Conservation (phyloP, 441 rosid species). For the Gossypium gossypioides region DNA sequence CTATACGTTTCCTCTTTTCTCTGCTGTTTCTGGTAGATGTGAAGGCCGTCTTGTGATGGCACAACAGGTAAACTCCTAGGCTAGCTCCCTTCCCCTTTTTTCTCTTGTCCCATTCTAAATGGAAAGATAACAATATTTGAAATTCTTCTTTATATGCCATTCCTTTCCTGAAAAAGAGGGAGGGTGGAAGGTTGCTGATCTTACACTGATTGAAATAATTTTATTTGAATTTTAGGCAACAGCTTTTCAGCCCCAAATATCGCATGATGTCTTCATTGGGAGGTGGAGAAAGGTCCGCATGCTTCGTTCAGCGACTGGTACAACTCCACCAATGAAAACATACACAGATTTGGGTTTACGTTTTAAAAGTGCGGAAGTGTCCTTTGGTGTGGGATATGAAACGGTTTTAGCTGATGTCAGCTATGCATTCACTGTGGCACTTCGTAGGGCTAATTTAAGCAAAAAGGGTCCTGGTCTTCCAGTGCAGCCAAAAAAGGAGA, state of each 20-base stretch:
- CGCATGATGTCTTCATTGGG: slow-evolving; percentile 84
- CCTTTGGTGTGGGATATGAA: slow-evolving; percentile 96
- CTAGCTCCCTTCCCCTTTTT: slow-evolving; percentile 6
- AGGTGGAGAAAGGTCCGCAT: slow-evolving; percentile 93
- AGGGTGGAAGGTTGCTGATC: not conserved
- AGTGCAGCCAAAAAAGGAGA: slow-evolving; percentile 69
- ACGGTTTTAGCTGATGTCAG: slow-evolving; percentile 91
- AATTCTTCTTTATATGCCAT: not conserved
- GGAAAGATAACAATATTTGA: not conserved
- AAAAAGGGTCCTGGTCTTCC: slow-evolving; percentile 46
- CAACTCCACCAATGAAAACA: slow-evolving; percentile 92
- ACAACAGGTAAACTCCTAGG: slow-evolving; percentile 66
- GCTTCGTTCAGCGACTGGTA: slow-evolving; percentile 95
- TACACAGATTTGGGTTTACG: slow-evolving; percentile 66
- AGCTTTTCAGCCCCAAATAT: slow-evolving; percentile 84
- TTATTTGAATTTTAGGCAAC: slow-evolving; percentile 66
- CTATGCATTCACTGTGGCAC: slow-evolving; percentile 96
- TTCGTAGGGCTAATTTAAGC: slow-evolving; percentile 95
- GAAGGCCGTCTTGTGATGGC: slow-evolving; percentile 87
- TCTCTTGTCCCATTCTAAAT: slow-evolving; percentile 8
- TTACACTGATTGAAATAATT: slow-evolving; percentile 16
- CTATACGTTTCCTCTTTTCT: slow-evolving; percentile 78
- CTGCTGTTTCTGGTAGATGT: slow-evolving; percentile 75
- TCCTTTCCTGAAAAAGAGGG: not conserved
- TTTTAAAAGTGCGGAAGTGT: slow-evolving; percentile 69